Conservation (phyloP, 2,329 filamentous ascomycete species). For the Hypomyces rosellus region DNA sequence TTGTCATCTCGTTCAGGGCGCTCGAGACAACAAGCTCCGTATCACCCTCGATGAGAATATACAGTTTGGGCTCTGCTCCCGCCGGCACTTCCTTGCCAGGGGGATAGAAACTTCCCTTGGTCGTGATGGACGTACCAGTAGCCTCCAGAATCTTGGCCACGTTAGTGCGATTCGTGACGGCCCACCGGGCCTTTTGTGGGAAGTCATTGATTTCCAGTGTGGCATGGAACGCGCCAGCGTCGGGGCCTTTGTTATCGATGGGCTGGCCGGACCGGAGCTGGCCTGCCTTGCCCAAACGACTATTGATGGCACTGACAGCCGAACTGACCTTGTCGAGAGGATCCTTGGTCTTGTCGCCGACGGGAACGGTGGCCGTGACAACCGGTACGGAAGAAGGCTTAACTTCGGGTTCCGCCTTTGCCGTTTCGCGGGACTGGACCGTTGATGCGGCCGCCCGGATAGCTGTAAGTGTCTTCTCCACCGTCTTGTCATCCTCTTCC, state of each 20-base stretch:
- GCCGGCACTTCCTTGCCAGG: constrained; percentile 71
- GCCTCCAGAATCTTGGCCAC: constrained; percentile 96
- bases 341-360: constrained; percentile 54
- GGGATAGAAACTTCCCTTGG: constrained; percentile 87
- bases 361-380: constrained; percentile 49
- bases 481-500: constrained; percentile 60
- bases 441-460: constrained; percentile 57
- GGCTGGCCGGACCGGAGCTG: constrained; percentile 87
- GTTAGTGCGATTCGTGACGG: constrained; percentile 96
- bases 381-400: constrained; percentile 29
- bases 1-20: constrained; percentile 84
- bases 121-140: constrained; percentile 93
- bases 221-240: constrained; percentile 93
- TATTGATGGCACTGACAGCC: constrained; percentile 88
- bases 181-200: constrained; percentile 96
- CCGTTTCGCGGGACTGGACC: constrained; percentile 46
- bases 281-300: constrained; percentile 80
- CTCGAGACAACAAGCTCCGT: constrained; percentile 88
- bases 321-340: constrained; percentile 80
- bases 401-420: constrained; percentile 37
- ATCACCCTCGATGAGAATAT: constrained; percentile 95
- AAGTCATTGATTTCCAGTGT: constrained; percentile 99
- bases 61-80: constrained; percentile 82
- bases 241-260: constrained; percentile 96
- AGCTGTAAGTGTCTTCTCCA: constrained; percentile 59